phyloP scores from a whole-genome alignment of 2,329 filamentous ascomycete species.

The Curvularia verruculosa region DNA sequence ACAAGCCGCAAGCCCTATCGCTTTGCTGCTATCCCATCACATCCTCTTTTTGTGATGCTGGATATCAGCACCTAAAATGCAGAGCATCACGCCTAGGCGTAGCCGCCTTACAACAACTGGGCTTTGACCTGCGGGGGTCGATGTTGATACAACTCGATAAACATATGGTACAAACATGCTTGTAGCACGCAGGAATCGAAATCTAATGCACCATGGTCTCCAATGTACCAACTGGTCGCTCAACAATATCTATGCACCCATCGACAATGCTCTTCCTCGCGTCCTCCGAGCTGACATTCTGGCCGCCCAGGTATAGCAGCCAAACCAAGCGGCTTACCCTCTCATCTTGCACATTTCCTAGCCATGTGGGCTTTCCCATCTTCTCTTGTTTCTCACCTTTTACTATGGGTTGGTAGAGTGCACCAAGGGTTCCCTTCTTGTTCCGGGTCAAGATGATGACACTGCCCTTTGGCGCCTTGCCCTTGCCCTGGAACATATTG shows the following conservation, averaged over 20 bases:
- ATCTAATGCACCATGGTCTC: constrained; percentile 69
- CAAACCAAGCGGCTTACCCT: constrained; percentile 81
- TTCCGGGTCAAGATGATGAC: constrained; percentile 77
- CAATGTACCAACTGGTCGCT: constrained; percentile 85
- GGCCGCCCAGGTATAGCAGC: constrained; percentile 88
- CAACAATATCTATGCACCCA: constrained; percentile 85
- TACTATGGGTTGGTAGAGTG: constrained; percentile 38
- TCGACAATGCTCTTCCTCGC: constrained; percentile 83
- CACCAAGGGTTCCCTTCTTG: constrained; percentile 63
- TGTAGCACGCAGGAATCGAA: background rate
- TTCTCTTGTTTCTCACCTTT: constrained; percentile 48
- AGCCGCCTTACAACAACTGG: background rate
- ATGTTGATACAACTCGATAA: background rate
- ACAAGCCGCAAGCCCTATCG: background rate
- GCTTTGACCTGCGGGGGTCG: background rate
- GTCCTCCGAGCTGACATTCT: constrained; percentile 82
- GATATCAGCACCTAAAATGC: background rate
- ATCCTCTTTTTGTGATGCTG: background rate
- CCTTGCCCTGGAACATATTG: constrained; percentile 76
- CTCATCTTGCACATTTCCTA: constrained; percentile 80
- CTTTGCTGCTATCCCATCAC: background rate
- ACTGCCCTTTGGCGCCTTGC: constrained; percentile 77
- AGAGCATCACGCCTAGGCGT: background rate
- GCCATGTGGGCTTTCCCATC: constrained; percentile 55
- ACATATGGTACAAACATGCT: background rate